Evolutionary conservation across 768 basidiomycete genomes (phyloP), one percentile per base, ranked within the genome.

Genomic region (Guyanaporus albipodus): DNA sequence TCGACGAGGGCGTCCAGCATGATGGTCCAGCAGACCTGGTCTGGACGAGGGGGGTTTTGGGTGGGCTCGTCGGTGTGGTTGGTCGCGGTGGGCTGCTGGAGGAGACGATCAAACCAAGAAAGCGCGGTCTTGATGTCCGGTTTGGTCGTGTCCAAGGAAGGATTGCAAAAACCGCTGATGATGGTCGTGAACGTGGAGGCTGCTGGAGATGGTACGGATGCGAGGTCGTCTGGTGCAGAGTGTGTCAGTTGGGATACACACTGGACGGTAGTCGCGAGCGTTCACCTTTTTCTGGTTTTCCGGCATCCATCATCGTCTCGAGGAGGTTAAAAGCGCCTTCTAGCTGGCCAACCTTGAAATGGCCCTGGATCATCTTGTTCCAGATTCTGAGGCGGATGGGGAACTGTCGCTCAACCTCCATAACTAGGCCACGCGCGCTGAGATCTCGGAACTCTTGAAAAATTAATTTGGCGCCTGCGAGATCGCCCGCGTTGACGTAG

Each of bases 351-450:
- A 71, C 75, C 31, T 70, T 73, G 71, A 93, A 84, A 63, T 87
- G 84, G 0, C 82, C 75, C 38, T 80, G 73, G 28, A 93, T 80
- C 83, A 91, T 89, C 56, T 76, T 71, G 54, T 88, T 87, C 80
- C 80, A 91, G 2, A 83, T 69, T 31, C 70, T 60, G 36, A 84
- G 67, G 41, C 76, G 73, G 18, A 68, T 65, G 24, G 64, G 60
- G 24, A 43, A 48, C 38, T 47, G 37, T 21, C 51, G 41, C 9
- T 49, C 64, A 45, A 62, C 58, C 35, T 44, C 43, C 5, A 43
- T 41, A 14, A 62, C 42, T 8, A 59, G 63, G 8, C 73, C 75
- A 0, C 60, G 58, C 10, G 65, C 52, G 19, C 71, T 69, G 4
- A 78, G 74, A 11, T 60, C 42, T 36, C 68, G 61, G 63, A 79